Base-by-base conservation (phyloP, 2,329 filamentous ascomycete species). In the Lachnellula cervina region DNA sequence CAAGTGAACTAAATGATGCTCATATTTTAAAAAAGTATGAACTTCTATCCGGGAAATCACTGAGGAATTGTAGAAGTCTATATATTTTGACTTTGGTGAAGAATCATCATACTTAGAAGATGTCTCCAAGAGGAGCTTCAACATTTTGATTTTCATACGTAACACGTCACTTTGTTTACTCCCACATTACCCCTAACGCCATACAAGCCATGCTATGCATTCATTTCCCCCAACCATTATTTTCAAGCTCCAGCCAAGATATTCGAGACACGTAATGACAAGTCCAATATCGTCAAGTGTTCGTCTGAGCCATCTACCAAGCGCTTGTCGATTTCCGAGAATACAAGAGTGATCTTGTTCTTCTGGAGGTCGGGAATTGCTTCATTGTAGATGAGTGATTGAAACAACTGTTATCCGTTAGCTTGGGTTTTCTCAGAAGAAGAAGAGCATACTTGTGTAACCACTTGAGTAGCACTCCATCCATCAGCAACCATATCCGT, bases 261-360 rank as follows among this genome's bases (percentile, higher is more conserved):
- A 32, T 81, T 82, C 0, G 89, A 89, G 74, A 96, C 88, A 67
- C 89, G 85, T 68, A 97, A 77, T 6, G 88, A 80, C 62, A 97
- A 70, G 71, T 99, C 93, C 34, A 99, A 75, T 57, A 97, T 88
- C 1, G 89, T 90, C 23, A 99, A 76, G 70, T 99, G 93, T 74
- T 99, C 94, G 69, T 99, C 94, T 2, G 92, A 88, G 8, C 94
- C 94, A 71, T 99, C 95, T 5, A 96, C 88, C 47, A 99, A 74
- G 62, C 94, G 82, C 78, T 97, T 97, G 70, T 99, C 94, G 28
- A 93, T 80, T 71, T 97, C 92, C 0, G 92, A 97, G 69, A 99
- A 99, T 3, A 93, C 79, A 59, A 89, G 79, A 48, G 93, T 87
- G 57, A 99, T 93, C 70, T 87, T 87, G 69, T 93, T 95, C 76